These are phyloP conservation scores for Astrothelium subdiscretum DNA, from an alignment of 495 filamentous ascomycete genomes.

Conservation along the genomic window DNA sequence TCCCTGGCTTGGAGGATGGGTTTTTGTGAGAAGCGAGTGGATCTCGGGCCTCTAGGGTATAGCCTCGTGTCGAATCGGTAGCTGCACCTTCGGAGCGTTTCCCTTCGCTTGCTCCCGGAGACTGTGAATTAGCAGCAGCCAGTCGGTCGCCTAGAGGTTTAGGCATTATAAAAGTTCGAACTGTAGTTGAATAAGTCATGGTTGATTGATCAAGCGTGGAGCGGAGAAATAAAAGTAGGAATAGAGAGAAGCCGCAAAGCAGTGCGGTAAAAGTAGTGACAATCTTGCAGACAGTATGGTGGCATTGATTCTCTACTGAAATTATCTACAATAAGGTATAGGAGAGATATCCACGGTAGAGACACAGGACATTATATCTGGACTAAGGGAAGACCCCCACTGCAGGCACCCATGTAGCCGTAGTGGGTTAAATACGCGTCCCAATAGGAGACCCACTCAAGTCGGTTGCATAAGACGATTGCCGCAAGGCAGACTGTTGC, in stretches of 20 bases:
- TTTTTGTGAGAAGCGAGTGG: conserved; percentile 34
- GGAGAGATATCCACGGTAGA: not conserved
- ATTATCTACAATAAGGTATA: conserved; percentile 6
- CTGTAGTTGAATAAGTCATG: conserved; percentile 26
- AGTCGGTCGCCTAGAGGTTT: conserved; percentile 61
- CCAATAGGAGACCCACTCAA: not conserved
- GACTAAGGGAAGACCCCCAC: not conserved
- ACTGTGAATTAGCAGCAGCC: conserved; percentile 21
- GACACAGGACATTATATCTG: not conserved
- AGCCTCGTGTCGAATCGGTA: conserved; percentile 31
- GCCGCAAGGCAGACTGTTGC: too few relatives aligned
- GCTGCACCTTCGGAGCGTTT: conserved; percentile 29
- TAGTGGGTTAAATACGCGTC: not conserved
- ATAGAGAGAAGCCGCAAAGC: conserved; percentile 73
- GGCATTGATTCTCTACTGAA: conserved; percentile 44
- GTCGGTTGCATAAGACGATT: not conserved
- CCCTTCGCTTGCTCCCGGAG: conserved; percentile 14
- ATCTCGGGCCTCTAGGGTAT: conserved; percentile 29
- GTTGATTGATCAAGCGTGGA: conserved; percentile 49
- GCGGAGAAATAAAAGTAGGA: conserved; percentile 59
- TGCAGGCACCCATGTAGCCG: not conserved
- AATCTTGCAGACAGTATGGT: conserved; percentile 73
- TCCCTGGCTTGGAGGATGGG: conserved; percentile 42
- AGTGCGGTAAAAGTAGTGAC: conserved; percentile 85
- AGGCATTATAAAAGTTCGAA: conserved; percentile 44